phyloP scores from a whole-genome alignment of 805 yeast species.

The Saccharomycodes ludwigii region DNA sequence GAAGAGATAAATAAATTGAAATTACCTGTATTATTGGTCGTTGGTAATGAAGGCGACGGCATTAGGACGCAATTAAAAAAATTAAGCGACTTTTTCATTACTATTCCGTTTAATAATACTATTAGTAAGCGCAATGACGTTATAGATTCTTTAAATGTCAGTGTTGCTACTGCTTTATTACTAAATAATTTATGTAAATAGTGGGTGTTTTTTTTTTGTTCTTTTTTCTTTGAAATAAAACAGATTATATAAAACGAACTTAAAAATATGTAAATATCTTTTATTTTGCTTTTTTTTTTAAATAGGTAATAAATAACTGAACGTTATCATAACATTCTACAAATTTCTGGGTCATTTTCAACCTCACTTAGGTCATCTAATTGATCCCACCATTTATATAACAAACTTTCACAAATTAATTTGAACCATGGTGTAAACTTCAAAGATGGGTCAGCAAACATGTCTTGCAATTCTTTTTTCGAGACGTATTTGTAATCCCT shows the following conservation, averaged over 20 bases:
- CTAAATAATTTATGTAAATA: constrained; percentile 22
- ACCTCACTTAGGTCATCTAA: constrained; percentile 46
- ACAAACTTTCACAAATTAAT: constrained; percentile 79
- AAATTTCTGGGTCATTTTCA: constrained; percentile 25
- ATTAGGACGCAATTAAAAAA: constrained; percentile 53
- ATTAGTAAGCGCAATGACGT: not conserved
- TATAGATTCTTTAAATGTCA: constrained; percentile 78
- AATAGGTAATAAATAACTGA: no score
- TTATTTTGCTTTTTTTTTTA: no score
- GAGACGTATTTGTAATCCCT: constrained; percentile 68
- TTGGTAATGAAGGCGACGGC: constrained; percentile 84
- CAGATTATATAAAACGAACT: no score
- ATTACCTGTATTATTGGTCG: constrained; percentile 55
- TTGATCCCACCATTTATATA: constrained; percentile 90
- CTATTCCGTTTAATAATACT: constrained; percentile 18
- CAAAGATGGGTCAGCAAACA: constrained; percentile 60
- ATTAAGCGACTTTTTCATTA: constrained; percentile 38
- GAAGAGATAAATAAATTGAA: constrained; percentile 28
- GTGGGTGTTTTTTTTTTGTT: not conserved
- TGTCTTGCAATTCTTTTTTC: constrained; percentile 48
- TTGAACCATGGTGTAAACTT: constrained; percentile 97
- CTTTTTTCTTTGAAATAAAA: no score
- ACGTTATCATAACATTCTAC: constrained; percentile 20
- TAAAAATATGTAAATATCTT: no score
- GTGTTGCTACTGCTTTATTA: constrained; percentile 75